A percentile compares a stretch with the other conserved stretches of the same genome.
These are phyloP conservation scores for Solanum phureja DNA, from an alignment of 257 asterid genomes.

Conservation along the genomic window DNA sequence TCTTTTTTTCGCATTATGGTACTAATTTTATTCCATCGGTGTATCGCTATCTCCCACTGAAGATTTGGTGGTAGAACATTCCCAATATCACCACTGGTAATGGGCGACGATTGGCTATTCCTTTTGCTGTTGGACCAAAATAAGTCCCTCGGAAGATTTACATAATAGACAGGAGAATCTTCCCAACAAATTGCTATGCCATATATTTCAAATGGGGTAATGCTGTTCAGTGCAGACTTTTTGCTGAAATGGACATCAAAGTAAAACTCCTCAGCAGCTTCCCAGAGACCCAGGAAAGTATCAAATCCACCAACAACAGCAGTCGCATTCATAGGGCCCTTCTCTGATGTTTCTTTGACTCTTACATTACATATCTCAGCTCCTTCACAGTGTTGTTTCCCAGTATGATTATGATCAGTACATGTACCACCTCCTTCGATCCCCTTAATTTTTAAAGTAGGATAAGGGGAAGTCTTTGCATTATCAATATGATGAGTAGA, in stretches of 20 bases:
- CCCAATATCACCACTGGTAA: constrained; percentile 17
- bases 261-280: constrained; percentile 49
- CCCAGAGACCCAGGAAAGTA: constrained; percentile 72
- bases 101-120: constrained; percentile 13
- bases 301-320: constrained; percentile 75
- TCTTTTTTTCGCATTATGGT: constrained; percentile 55
- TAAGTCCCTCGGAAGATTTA: constrained; percentile 79
- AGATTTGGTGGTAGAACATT: constrained; percentile 31
- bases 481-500: constrained; percentile 19
- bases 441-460: constrained; percentile 17
- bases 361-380: constrained; percentile 15
- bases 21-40: constrained; percentile 67
- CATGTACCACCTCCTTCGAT: constrained; percentile 12
- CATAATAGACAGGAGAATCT: constrained; percentile 75
- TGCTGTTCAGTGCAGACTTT: constrained; percentile 50
- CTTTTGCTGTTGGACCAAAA: constrained; percentile 27
- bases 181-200: constrained; percentile 95
- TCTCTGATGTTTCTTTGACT: constrained; percentile 29
- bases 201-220: constrained; percentile 69
- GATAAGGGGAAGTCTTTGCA: constrained; percentile 13
- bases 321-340: constrained; percentile 64
- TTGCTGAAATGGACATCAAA: constrained; percentile 75
- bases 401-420: constrained; percentile 15
- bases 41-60: constrained; percentile 57
- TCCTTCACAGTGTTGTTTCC: constrained; percentile 25